phyloP scores from a whole-genome alignment of 164 flowering plant genomes.

The Chimonanthus praecox region DNA sequence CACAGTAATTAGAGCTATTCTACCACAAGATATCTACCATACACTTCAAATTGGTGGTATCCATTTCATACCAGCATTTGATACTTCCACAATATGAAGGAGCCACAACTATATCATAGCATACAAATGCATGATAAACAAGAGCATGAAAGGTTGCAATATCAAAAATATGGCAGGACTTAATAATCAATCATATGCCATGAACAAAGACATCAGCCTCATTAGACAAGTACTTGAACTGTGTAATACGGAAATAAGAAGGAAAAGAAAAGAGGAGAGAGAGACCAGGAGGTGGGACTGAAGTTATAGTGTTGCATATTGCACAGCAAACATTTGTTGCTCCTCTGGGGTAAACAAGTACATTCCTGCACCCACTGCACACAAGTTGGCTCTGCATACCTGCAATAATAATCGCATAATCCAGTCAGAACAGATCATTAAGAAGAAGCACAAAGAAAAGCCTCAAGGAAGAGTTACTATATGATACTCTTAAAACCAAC shows the following conservation, averaged over 20 bases:
- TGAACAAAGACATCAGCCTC: not conserved
- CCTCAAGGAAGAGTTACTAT: no score
- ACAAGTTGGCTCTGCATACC: conserved; percentile 94
- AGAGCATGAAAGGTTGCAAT: not conserved
- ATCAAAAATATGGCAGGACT: not conserved
- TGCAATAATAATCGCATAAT: conserved; percentile 19
- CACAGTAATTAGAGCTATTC: not conserved
- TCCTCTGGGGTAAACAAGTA: conserved; percentile 87
- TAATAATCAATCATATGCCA: not conserved
- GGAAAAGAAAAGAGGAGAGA: conserved; percentile 6
- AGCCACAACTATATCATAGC: no score
- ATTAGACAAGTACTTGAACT: not conserved
- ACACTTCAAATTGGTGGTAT: not conserved
- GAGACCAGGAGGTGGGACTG: conserved; percentile 77
- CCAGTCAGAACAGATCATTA: not conserved
- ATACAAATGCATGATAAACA: not conserved
- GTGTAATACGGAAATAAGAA: not conserved
- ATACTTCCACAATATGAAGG: not conserved
- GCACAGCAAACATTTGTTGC: conserved; percentile 93
- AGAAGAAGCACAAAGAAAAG: no score
- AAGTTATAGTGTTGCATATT: conserved; percentile 65
- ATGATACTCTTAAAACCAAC: no score
- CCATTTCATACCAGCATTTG: not conserved
- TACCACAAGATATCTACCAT: not conserved
- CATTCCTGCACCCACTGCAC: conserved; percentile 80